Conservation (phyloP, 1,139 yeast species). For the Debaryomyces udenii region DNA sequence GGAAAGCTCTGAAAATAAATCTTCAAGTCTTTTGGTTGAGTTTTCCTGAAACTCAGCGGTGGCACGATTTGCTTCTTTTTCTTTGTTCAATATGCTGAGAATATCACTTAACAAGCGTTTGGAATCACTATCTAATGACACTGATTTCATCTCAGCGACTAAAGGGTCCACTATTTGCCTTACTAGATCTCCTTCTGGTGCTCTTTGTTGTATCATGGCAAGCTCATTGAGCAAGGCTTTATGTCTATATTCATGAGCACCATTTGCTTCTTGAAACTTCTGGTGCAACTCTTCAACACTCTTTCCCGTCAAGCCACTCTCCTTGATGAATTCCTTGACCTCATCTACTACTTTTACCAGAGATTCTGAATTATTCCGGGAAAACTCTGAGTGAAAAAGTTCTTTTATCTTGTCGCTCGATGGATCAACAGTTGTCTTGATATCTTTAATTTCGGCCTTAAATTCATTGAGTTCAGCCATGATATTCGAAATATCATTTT, state of each 20-base stretch:
- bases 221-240: conserved; percentile 1
- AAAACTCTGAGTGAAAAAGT: neutral
- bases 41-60: neutral
- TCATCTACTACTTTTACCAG: neutral
- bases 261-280: neutral
- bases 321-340: neutral
- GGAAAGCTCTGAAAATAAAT: neutral
- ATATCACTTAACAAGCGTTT: conserved; percentile 24
- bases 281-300: neutral
- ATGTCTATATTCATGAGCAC: neutral
- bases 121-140: conserved; percentile 26
- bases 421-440: neutral
- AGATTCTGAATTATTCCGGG: neutral
- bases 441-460: conserved; percentile 4
- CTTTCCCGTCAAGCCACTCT: neutral
- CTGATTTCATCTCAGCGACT: conserved; percentile 28
- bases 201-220: conserved; percentile 10
- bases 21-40: conserved; percentile 3
- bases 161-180: conserved; percentile 29
- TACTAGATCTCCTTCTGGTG: conserved; percentile 22
- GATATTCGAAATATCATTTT: conserved; percentile 32
- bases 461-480: conserved; percentile 21
- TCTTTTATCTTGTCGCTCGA: conserved; percentile 1
- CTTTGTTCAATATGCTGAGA: conserved; percentile 13
- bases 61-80: conserved; percentile 9